Base-by-base conservation (phyloP, 345 rosid genomes). In the Abelmoschus esculentus region DNA sequence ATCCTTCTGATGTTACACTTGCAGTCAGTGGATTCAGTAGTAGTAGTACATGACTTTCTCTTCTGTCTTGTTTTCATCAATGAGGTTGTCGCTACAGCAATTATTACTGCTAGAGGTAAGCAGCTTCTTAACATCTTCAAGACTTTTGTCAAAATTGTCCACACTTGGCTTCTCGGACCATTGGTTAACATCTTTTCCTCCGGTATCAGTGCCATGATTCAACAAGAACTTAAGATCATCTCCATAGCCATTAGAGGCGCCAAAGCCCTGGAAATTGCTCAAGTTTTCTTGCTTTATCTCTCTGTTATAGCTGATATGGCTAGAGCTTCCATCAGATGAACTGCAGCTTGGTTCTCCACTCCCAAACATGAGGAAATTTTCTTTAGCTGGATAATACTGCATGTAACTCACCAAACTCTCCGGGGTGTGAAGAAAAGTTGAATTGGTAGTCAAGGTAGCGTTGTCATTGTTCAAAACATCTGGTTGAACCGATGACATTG, bases 101-200 rank as follows among this genome's bases (percentile, higher is more conserved):
- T 73, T 72, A 50, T 42, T 70, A 69, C 65, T 68, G 80, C 77
- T 68, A 28, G 53, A 58, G 79, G 74, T 84, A 73, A 87, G 80
- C 83, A 85, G 74, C 71, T 81, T 85, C 89, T 86, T 89, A 73
- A 89, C 84, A 71, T 87, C 90, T 77, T 85, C n/a, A 49, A 49
- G 53, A 49, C 4, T 15, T 49, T 53, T 53, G 57, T 53, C 10
- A 7, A 53, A 18, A 53, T 53, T 53, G 56, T 52, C 17, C 8
- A 9, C 26, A 52, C 56, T 52, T 6, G 26, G 11, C 56, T 52
- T 18, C 12, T 53, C 13, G 7, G 12, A 2, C 26, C 57, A 18
- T 7, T 53, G 28, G 28, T 54, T 54, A 54, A 54, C 58, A 54
- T 54, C 7, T 54, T 54, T 2, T 7, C 26, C 12, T 53, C 57